Evolutionary conservation across 192 early-diverging fungal species (phyloP), one percentile per base, ranked within the genome.

Genomic region (Hyaloraphidium curvatum): DNA sequence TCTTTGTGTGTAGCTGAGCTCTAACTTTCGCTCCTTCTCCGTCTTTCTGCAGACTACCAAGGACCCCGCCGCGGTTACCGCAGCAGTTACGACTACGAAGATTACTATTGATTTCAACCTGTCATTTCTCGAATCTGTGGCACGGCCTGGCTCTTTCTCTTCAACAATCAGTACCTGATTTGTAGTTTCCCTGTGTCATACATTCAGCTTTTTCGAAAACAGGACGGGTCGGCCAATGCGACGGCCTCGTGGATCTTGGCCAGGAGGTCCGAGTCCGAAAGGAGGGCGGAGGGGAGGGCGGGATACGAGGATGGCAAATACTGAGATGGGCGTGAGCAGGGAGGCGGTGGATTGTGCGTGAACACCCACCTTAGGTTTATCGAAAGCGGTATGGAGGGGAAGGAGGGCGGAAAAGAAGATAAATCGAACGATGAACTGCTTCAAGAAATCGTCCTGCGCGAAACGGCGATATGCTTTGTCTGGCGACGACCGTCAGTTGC

Each of bases 391-490:
- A 55, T 97, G 91, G 21, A 70, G 67, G 22, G 68, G 69, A 37
- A 95, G 60, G 23, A 92, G 60, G 2, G 71, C 71, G 50, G 70
- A 69, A 57, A 77, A 82, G 16, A 95, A 33, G 0, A 89, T 80
- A 63, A 83, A 91, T 22, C 89, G 77, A 3, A 85, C 75, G 31
- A 91, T 70, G 57, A 97, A 83, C 58, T 89, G 87, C 26, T 86
- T 72, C 59, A 97, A 60, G 62, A 94, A 96, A 48, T 89, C 89
- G 65, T 95, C 93, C 40, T 83, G 70, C 50, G 94, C 58, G 64
- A 97, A 97, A 50, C 67, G 57, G 39, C 71, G 72, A 59, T 68
- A 65, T n/a, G 67, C 39, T 54, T 77, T 76, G 58, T 79, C 75
- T 78, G 31, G 19, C 3, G 52, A 37, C 35, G 17, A 37, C 35